phyloP scores from a whole-genome alignment of 352 stramenopile genomes.

The Phytophthora sansomeana region DNA sequence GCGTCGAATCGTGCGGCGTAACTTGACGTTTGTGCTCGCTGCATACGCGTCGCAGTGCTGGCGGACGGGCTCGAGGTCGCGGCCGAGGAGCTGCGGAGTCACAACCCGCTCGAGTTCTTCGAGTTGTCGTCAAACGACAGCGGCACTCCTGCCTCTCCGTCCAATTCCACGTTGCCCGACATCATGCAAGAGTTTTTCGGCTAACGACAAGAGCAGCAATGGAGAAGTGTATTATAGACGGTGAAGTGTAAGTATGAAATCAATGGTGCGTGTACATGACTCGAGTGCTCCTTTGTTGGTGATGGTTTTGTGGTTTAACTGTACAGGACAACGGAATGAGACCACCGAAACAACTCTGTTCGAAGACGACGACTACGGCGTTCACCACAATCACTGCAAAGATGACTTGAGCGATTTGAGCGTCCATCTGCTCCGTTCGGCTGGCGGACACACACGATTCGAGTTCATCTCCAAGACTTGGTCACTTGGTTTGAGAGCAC shows the following conservation, averaged over 20 bases:
- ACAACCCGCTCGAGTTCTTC: conserved; percentile 45
- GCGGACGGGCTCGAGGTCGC: conserved; percentile 43
- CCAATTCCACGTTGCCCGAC: conserved; percentile 41
- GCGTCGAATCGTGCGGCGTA: conserved; percentile 29
- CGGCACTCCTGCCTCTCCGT: conserved; percentile 32
- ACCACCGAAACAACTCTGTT: not conserved
- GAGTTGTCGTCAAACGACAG: conserved; percentile 39
- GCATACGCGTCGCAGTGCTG: conserved; percentile 28
- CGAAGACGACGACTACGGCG: not conserved
- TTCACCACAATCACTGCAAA: not conserved
- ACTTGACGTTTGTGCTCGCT: conserved; percentile 38
- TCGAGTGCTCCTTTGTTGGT: not conserved
- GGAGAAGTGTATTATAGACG: not conserved
- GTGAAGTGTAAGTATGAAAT: conserved; percentile 2
- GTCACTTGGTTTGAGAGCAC: no score
- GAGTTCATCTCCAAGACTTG: not conserved
- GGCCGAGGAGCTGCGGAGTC: conserved; percentile 35
- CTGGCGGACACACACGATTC: not conserved
- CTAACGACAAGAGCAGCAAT: conserved; percentile 12
- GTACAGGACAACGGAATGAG: not conserved
- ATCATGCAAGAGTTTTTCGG: conserved; percentile 50
- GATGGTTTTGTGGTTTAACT: not conserved
- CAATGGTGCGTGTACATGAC: not conserved
- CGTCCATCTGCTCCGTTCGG: conserved; percentile 1
- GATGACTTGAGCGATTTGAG: conserved; percentile 18